A percentile compares a stretch with the other conserved stretches of the same genome.
Conservation (phyloP, 352 stramenopile species). For the Phytophthora cactorum region DNA sequence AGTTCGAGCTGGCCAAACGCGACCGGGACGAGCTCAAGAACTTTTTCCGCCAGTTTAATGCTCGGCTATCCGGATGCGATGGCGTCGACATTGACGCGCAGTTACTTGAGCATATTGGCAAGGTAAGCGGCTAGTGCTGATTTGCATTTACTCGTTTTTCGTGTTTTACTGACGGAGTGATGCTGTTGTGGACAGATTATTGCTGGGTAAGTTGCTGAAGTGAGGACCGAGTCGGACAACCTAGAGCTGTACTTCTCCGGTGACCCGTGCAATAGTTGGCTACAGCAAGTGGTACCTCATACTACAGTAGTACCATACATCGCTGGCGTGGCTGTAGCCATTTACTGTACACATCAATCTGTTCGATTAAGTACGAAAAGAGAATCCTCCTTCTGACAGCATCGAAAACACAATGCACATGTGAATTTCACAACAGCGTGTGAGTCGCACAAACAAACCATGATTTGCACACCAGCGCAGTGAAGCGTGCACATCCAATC, state of each 20-base stretch:
- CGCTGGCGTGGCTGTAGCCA: too few species aligned
- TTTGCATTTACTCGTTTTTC: not conserved
- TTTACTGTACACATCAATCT: too few species aligned
- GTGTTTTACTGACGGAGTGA: not conserved
- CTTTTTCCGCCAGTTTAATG: slow-evolving; percentile 47
- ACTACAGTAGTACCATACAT: too few species aligned
- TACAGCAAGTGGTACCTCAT: too few species aligned
- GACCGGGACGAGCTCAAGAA: slow-evolving; percentile 48
- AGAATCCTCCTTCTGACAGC: too few species aligned
- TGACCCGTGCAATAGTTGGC: too few species aligned
- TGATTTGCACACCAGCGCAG: not conserved
- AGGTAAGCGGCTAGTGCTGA: slow-evolving; percentile 25
- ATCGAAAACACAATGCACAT: not conserved
- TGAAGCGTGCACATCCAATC: too few species aligned
- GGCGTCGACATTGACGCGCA: slow-evolving; percentile 23
- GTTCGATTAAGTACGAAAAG: too few species aligned
- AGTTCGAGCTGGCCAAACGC: slow-evolving; percentile 44
- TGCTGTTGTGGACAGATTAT: slow-evolving; percentile 10
- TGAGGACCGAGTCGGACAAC: not conserved
- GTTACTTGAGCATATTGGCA: slow-evolving; percentile 34
- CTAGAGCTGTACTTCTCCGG: not conserved
- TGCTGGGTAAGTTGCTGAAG: slow-evolving; percentile 3
- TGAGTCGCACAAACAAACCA: not conserved
- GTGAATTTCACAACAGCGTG: not conserved
- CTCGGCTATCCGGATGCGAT: slow-evolving; percentile 23